phyloP scores from a whole-genome alignment of 768 basidiomycete species.

The Boletus patriciae region DNA sequence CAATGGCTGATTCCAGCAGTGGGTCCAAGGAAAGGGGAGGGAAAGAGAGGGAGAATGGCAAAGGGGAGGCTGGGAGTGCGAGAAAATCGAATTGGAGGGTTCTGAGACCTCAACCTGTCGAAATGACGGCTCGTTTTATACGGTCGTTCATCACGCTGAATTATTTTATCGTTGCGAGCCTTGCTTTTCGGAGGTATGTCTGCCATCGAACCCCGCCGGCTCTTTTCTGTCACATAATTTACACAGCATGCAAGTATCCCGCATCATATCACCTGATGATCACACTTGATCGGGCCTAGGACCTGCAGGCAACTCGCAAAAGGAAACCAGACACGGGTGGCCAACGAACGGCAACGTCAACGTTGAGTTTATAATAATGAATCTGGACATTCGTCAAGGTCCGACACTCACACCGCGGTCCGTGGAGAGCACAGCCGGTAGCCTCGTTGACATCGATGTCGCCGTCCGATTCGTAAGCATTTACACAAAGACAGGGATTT shows the following conservation, averaged over 20 bases:
- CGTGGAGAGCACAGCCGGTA: slow-evolving; percentile 26
- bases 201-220: slow-evolving; percentile 6
- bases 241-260: slow-evolving; percentile 7
- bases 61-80: slow-evolving; percentile 17
- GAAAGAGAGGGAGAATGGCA: background rate
- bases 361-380: slow-evolving; percentile 19
- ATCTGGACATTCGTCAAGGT: slow-evolving; percentile 10
- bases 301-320: slow-evolving; percentile 25
- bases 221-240: slow-evolving; percentile 24
- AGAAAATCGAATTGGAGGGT: slow-evolving; percentile 17
- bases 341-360: slow-evolving; percentile 21
- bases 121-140: slow-evolving; percentile 21
- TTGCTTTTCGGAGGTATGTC: slow-evolving; percentile 13
- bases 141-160: background rate
- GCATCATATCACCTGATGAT: slow-evolving; percentile 23
- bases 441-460: slow-evolving; percentile 18
- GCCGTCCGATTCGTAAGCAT: slow-evolving; percentile 8
- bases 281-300: slow-evolving; percentile 21
- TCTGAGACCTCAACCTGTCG: background rate
- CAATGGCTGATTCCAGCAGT: slow-evolving; percentile 11
- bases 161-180: slow-evolving; percentile 5
- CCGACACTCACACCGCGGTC: slow-evolving; percentile 17
- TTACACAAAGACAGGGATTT: slow-evolving; percentile 20
- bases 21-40: slow-evolving; percentile 2
- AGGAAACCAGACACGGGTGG: slow-evolving; percentile 17